Evolutionary conservation across 2,329 filamentous ascomycete genomes (phyloP), one percentile per base, ranked within the genome.

Genomic region (Exophiala dermatitidis): DNA sequence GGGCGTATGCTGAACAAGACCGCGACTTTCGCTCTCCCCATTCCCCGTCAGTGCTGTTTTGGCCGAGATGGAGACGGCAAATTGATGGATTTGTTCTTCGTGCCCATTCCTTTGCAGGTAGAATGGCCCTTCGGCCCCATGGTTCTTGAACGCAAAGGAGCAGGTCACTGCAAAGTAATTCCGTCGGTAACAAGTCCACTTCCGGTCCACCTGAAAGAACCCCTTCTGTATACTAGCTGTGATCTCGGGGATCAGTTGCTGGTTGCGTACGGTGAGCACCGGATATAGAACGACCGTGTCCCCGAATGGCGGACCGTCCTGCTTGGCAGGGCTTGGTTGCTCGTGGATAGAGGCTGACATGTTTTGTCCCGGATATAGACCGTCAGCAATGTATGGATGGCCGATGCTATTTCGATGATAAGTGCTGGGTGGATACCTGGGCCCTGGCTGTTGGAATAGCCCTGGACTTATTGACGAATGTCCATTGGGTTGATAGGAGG

Each of bases 121-220:
- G 1, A 84, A 71, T 29, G 82, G 80, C 74, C 51, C 72, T 69
- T 49, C 69, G 67, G 63, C 63, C 67, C 65, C 75, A 75, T 72
- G 84, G 71, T 86, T 86, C 38, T 77, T 75, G 28, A 95, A 72
- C 8, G 78, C 79, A 69, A 85, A 95, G 2, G 85, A 88, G 68
- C 88, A 91, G 48, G 84, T 81, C 49, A 93, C 89, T 0, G 87
- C 85, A 67, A 95, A 93, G 70, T 95, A 95, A 68, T 95, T 95
- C 41, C 90, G 80, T 33, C 90, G 79, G 67, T 95, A 95, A 71
- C 90, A 95, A 0, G 90, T 95, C 89, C 89, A 95, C 63, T 90
- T 88, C 12, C 80, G 77, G 51, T 94, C 90, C 2, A 79, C 79
- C 34, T 83, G 74, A 67, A 95, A 95, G 71, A 95, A 94, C 0